Conservation (phyloP, 208 protist genomes). For the Wallacemonas sp. region DNA sequence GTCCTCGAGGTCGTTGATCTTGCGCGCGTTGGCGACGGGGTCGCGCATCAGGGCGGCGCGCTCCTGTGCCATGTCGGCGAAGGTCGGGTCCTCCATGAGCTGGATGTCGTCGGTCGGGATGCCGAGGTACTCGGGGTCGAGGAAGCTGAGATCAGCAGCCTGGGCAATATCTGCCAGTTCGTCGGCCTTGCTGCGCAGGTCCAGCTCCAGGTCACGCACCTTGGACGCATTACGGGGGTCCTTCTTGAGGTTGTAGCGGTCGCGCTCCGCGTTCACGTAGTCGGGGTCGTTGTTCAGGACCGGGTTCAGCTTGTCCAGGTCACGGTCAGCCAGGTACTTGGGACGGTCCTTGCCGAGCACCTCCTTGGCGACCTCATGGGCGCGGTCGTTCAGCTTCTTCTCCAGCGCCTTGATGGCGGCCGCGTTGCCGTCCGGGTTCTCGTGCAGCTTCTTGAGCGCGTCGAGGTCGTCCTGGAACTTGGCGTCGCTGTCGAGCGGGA, state of each 20-base stretch:
- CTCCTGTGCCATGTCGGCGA: conserved; percentile 46
- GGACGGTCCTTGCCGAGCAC: conserved; percentile 55
- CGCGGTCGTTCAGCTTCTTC: conserved; percentile 49
- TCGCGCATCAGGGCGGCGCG: conserved; percentile 45
- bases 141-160: conserved; percentile 49
- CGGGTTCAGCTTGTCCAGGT: conserved; percentile 47
- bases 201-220: conserved; percentile 47
- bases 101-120: conserved; percentile 63
- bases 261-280: conserved; percentile 50
- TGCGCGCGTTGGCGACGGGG: conserved; percentile 53
- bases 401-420: conserved; percentile 40
- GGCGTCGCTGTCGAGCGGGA: conserved; percentile 54
- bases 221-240: conserved; percentile 61
- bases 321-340: conserved; percentile 52
- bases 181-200: conserved; percentile 34
- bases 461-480: conserved; percentile 59
- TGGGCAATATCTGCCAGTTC: conserved; percentile 35
- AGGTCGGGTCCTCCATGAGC: conserved; percentile 50
- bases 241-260: conserved; percentile 61
- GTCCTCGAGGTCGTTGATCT: conserved; percentile 71
- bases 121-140: conserved; percentile 72
- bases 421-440: conserved; percentile 34
- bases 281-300: conserved; percentile 45
- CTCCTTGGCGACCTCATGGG: conserved; percentile 51
- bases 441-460: conserved; percentile 42